These are phyloP conservation scores for Xylaria curta DNA, from an alignment of 495 filamentous ascomycete genomes.

Conservation along the genomic window DNA sequence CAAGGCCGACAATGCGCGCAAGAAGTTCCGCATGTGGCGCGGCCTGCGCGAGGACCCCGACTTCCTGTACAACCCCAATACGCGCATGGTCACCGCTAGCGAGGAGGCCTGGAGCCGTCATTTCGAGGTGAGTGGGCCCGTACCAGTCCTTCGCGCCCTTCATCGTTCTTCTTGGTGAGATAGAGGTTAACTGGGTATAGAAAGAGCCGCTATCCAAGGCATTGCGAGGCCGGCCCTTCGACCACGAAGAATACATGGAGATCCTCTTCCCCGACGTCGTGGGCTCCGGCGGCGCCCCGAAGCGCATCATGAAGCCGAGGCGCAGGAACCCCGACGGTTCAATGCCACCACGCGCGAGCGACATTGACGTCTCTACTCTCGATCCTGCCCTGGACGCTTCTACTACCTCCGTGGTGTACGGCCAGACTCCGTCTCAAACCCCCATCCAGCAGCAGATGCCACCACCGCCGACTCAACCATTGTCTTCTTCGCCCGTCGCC, in stretches of 20 bases:
- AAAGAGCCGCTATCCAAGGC: constrained; percentile 57
- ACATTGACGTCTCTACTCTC: constrained; percentile 30
- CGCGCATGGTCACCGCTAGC: constrained; percentile 51
- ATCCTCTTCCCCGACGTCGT: constrained; percentile 58
- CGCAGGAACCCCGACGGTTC: constrained; percentile 45
- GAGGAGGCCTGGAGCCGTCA: constrained; percentile 58
- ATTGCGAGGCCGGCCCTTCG: constrained; percentile 54
- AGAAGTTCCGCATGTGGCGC: constrained; percentile 61
- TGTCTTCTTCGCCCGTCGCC: constrained; percentile 25
- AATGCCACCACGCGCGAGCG: constrained; percentile 32
- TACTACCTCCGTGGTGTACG: constrained; percentile 25
- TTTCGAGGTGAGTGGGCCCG: constrained; percentile 46
- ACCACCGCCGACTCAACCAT: constrained; percentile 20
- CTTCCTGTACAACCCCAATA: constrained; percentile 52
- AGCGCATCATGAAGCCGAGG: constrained; percentile 56
- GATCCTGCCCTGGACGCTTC: constrained; percentile 35
- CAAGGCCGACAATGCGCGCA: constrained; percentile 61
- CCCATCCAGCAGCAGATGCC: constrained; percentile 30
- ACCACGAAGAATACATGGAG: constrained; percentile 59
- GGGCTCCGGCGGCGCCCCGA: constrained; percentile 57
- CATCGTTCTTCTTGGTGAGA: neutral
- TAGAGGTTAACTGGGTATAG: constrained; percentile 35
- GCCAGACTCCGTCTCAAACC: constrained; percentile 32
- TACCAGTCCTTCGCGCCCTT: neutral
- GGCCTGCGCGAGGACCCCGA: constrained; percentile 56